Percentiles rank a stretch among this genome's conserved stretches.
phyloP scores from a whole-genome alignment of 305 asterid genomes.

The Fraxinus latifolia region DNA sequence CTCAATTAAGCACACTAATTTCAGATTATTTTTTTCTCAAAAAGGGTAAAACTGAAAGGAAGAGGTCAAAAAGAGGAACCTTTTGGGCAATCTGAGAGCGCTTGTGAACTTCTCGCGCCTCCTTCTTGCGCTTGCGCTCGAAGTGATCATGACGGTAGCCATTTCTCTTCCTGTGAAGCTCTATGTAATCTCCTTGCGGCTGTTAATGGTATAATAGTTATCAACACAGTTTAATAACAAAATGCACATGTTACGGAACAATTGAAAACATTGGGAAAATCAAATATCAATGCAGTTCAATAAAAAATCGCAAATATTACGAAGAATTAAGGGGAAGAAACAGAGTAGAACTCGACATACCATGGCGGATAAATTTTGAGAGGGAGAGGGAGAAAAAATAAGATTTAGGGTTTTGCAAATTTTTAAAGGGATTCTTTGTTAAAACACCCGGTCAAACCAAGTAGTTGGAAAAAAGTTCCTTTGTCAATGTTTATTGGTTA shows the following conservation, averaged over 20 bases:
- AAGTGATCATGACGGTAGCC: constrained; percentile 90
- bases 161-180: constrained; percentile 75
- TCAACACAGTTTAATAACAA: neutral
- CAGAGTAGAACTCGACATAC: neutral
- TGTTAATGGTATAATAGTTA: constrained; percentile 27
- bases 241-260: neutral
- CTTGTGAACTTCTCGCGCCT: constrained; percentile 94
- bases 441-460: too few relatives aligned
- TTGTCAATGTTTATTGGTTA: too few relatives aligned
- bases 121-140: constrained; percentile 93
- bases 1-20: constrained; percentile 10
- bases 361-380: neutral
- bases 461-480: too few relatives aligned
- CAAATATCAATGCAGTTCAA: neutral
- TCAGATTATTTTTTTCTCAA: neutral
- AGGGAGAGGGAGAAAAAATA: neutral
- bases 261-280: neutral
- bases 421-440: too few relatives aligned
- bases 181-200: constrained; percentile 99
- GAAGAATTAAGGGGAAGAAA: neutral
- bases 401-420: neutral
- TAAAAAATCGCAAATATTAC: neutral
- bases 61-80: constrained; percentile 27
- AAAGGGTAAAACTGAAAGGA: neutral
- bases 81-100: constrained; percentile 72